Conservation (phyloP, 306 rosid genomes). For the Fagus sylvatica region DNA sequence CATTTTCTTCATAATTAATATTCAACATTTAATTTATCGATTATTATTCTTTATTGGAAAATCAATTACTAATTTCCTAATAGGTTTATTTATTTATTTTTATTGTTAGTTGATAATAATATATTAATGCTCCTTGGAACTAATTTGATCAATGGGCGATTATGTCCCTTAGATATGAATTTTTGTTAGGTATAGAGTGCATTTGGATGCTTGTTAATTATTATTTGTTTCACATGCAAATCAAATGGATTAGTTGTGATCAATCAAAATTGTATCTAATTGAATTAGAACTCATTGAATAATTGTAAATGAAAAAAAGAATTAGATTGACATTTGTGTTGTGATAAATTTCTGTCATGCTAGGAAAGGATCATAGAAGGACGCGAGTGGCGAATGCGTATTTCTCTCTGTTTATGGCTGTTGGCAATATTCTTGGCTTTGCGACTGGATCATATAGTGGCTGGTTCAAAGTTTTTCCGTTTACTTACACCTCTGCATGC, state of each 20-base stretch:
- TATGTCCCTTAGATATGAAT: neutral
- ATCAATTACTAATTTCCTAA: neutral
- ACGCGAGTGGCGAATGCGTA: conserved; percentile 94
- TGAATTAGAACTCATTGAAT: neutral
- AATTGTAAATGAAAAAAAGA: conserved; percentile 5
- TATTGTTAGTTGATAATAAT: neutral
- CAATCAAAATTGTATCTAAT: neutral
- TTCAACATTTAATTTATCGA: conserved; percentile 10
- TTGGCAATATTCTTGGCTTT: conserved; percentile 88
- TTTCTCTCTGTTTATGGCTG: conserved; percentile 90
- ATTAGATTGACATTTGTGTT: conserved; percentile 20
- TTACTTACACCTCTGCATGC: conserved; percentile 70
- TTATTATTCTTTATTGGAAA: neutral
- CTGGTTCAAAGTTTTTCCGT: conserved; percentile 79
- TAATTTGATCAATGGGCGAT: neutral
- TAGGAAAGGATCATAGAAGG: conserved; percentile 90
- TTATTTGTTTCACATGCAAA: neutral
- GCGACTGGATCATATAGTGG: conserved; percentile 87
- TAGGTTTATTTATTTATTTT: neutral
- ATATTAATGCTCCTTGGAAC: neutral
- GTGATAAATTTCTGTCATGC: conserved; percentile 30
- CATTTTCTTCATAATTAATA: neutral
- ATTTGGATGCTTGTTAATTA: neutral
- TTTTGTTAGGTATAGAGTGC: neutral
- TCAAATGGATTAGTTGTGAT: neutral